Percentiles rank a stretch among this genome's conserved stretches.
phyloP scores from a whole-genome alignment of 1,284 basidiomycete species.

The Ustilago curta region DNA sequence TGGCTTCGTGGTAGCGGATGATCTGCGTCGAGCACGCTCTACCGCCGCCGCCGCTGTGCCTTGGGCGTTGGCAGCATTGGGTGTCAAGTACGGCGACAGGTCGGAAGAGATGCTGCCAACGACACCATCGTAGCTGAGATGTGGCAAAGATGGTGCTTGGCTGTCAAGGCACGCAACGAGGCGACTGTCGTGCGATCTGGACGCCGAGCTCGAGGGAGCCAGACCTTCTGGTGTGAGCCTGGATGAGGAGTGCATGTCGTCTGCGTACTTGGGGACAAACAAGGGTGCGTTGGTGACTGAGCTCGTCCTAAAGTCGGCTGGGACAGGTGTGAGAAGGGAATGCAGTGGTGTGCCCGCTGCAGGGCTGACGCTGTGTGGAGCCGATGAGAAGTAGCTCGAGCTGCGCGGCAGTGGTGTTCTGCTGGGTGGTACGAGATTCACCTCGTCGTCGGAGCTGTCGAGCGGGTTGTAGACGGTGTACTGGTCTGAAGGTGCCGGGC shows the following conservation, averaged over 20 bases:
- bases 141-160: slow-evolving; percentile 15
- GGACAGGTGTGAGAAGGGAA: slow-evolving; percentile 38
- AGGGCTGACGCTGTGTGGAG: slow-evolving; percentile 33
- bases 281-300: slow-evolving; percentile 59
- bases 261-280: slow-evolving; percentile 51
- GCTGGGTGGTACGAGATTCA: slow-evolving; percentile 12
- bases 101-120: slow-evolving; percentile 13
- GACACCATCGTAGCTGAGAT: slow-evolving; percentile 7
- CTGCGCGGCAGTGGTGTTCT: slow-evolving; percentile 39
- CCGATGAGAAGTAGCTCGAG: slow-evolving; percentile 41
- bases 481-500: slow-evolving; percentile 27
- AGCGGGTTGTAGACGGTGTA: slow-evolving; percentile 37
- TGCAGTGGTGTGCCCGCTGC: slow-evolving; percentile 18
- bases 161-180: background rate
- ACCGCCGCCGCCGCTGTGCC: background rate
- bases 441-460: slow-evolving; percentile 49
- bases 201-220: slow-evolving; percentile 1
- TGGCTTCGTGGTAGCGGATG: slow-evolving; percentile 31
- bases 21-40: slow-evolving; percentile 26
- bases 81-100: slow-evolving; percentile 15
- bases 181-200: slow-evolving; percentile 3
- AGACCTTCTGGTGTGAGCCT: slow-evolving; percentile 23
- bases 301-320: slow-evolving; percentile 48
- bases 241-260: slow-evolving; percentile 11
- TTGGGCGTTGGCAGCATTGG: background rate